Base-by-base conservation (phyloP, 805 yeast species). In the Wickerhamomyces bovis region DNA sequence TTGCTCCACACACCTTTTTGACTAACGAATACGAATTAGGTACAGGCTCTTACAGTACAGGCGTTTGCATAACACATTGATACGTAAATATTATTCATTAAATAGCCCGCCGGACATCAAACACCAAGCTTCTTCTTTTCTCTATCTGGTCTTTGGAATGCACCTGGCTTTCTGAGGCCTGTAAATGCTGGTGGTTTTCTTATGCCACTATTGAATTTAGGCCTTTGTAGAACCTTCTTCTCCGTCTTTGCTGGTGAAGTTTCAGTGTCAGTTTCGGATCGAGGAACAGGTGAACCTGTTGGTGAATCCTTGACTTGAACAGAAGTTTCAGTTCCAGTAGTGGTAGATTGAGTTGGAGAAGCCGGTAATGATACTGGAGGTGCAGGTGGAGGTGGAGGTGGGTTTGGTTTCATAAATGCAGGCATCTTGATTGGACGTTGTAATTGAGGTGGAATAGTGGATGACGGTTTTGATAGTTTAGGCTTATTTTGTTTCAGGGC, bases 101-200 rank as follows among this genome's bases (percentile, higher is more conserved):
- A 33, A 16, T 33, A 33, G 20, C n/a, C n/a, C n/a, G n/a, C n/a
- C n/a, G 18, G 18, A 12, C 4, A 33, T 33, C 9, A 33, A 33
- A 33, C 36, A 33, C 20, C 36, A 12, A 33, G 20, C 11, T 38
- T 50, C 47, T 53, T 56, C 46, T 56, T 53, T 8, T 49, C 51
- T 20, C 55, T 48, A 38, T 56, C 59, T 9, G 63, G 63, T 43
- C 56, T 55, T 28, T 57, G 57, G 47, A 59, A 60, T 2, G 63
- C 63, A 31, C 62, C 58, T 2, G 64, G 64, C 45, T 59, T 59
- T 33, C 61, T 52, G 8, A 60, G 46, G 2, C 61, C 61, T 15
- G 41, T 42, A 44, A 60, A 58, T 13, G 52, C 46, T 16, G 59
- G 56, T 15, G 56, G 56, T 44, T 58, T 60, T 39, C 57, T 58